Percentiles rank a stretch among this genome's conserved stretches.
phyloP scores from a whole-genome alignment of 768 basidiomycete genomes.

The Mycena belliarum region DNA sequence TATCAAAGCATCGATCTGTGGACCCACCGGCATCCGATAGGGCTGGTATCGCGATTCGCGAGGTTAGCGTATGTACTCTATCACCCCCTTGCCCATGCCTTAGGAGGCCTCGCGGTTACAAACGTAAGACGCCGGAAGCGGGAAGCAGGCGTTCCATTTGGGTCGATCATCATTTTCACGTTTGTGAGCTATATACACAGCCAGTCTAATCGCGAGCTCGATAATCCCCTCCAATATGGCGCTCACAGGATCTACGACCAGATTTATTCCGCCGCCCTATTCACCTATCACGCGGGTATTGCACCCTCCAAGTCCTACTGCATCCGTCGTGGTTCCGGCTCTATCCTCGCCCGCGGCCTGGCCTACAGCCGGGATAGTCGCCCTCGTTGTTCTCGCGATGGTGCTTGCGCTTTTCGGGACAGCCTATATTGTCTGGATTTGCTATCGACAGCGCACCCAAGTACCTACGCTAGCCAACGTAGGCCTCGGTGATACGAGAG shows the following conservation, averaged over 20 bases:
- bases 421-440: slow-evolving; percentile 4
- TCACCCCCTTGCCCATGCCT: too few relatives aligned
- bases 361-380: neutral
- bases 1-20: too few relatives aligned
- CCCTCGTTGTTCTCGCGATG: slow-evolving; percentile 12
- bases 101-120: too few relatives aligned
- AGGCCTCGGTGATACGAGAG: neutral
- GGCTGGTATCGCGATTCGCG: too few relatives aligned
- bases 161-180: neutral
- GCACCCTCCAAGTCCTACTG: neutral
- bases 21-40: too few relatives aligned
- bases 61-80: too few relatives aligned
- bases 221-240: neutral
- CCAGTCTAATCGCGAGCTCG: neutral
- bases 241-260: neutral
- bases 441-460: neutral
- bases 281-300: neutral
- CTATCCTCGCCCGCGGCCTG: neutral
- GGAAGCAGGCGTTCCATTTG: neutral
- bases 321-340: neutral
- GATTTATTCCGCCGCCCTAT: neutral
- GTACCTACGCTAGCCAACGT: neutral
- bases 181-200: neutral
- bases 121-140: neutral
- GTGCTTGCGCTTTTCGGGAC: neutral